Evolutionary conservation across 768 basidiomycete genomes (phyloP), one percentile per base, ranked within the genome.

Genomic region (Leccinum longicurvipes): DNA sequence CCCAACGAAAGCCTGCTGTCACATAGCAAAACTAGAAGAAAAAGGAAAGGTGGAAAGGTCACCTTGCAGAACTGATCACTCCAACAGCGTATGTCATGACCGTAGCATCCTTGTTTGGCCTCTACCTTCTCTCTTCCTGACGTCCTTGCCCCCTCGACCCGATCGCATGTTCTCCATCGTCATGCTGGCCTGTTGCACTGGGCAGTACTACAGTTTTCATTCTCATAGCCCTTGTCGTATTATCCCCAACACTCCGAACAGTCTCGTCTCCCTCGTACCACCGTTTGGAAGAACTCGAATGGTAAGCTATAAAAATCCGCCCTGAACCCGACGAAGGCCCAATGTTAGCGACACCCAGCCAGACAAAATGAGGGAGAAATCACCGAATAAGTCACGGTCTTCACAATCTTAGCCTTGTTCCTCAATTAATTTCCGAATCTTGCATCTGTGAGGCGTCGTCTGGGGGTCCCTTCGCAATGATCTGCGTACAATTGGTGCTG

Each of bases 341-440:
- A n/a, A 39, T n/a, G 3, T 39, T 39, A 39, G 10, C 9, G n/a
- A 39, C 8, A 11, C 32, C 14, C 31, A 32, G 15, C 32, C 32
- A 32, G 31, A 32, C 31, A 31, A 29, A 4, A 11, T 29, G 29
- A 14, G 31, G 14, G 31, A 32, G 29, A 31, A 32, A 6, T 25
- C 25, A 25, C 25, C 25, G 25, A 25, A 32, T 32, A 39, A 67
- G 74, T 57, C 51, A 76, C 74, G 15, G 75, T 69, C 8, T 66
- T 54, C 17, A 46, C 53, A 45, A 73, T 48, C 15, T 60, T 54
- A 0, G 56, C 61, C 48, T 51, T 61, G 14, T 55, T 51, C 47
- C 68, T 66, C 14, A 75, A 61, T 74, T 76, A 77, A 0, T 74
- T 70, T 0, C 25, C 48, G 31, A 71, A 73, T 0, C 75, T 64